Base-by-base conservation (phyloP, 78 protist genomes). In the Dictyostelium firmibasis region DNA sequence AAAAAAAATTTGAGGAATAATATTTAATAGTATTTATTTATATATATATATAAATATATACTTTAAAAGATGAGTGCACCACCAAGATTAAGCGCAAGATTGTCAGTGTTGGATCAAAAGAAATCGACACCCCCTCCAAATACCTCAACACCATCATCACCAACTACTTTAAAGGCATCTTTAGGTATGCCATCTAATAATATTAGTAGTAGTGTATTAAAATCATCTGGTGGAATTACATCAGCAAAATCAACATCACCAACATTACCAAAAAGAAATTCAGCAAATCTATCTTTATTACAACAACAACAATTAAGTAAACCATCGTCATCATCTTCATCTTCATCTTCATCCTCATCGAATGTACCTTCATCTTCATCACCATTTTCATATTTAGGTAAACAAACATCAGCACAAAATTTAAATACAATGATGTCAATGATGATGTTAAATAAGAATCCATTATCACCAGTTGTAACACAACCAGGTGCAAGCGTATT, bases 81-180 rank as follows among this genome's bases (percentile, higher is more conserved):
- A 69, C 94, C 94, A 23, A 78, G 94, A 81, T n/a, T 89, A 33
- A 89, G 94, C 81, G 94, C 94, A 16, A 78, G 87, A 81, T 38
- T 78, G 67, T 89, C 94, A 23, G 14, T 89, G 9, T 62, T 89
- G 9, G 94, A 89, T 89, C 75, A 50, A 50, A 89, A 81, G 50
- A 89, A 89, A 81, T 33, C 69, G 7, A 16, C 50, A 18, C 41
- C 67, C 20, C 9, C 18, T 29, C 11, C 72, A 11, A 2, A 27
- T 23, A 43, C 69, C 31, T 23, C 82, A 27, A 16, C 43, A 35
- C 16, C 33, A 41, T 18, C 57, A 10, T 35, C 57, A 35, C 44
- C 44, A 16, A 35, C 81, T 6, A 27, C n/a, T 29, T 10, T 76
- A 41, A 87, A 29, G n/a, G 18, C 47, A 62, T 41, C 25, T 36